Base-by-base conservation (phyloP, 2,329 filamentous ascomycete genomes). In the Uncinocarpus reesii region DNA sequence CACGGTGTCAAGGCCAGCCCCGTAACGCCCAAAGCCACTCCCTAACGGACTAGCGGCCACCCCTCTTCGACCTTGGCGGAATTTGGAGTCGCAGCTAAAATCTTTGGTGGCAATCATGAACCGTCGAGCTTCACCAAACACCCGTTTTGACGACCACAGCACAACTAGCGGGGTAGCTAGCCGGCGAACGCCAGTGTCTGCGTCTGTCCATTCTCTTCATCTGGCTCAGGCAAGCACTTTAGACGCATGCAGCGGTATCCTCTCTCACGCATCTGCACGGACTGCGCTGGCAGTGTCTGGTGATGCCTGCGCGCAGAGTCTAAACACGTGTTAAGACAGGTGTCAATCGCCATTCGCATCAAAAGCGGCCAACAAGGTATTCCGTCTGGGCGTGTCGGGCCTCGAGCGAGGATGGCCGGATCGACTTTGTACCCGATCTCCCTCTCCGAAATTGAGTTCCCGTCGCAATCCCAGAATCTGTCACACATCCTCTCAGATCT, bases 401-500 rank as follows among this genome's bases (percentile, higher is more conserved):
- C 21, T 45, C 5, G 35, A 26, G 1, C 26, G 2, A 32, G 7
- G 18, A 65, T 62, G 61, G 57, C 48, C n/a, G 56, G 53, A 35
- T 53, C 61, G 47, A 56, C 57, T 16, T 42, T 59, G 21, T 61
- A 59, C 40, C 65, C 65, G 21, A 54, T 63, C 42, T 65, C 65
- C 15, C 48, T 69, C 21, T 64, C 65, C 18, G 60, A 62, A 40
- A 66, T 80, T 47, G 71, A 79, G 55, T 79, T 80, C 58, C 73
- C 76, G 18, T 67, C 68, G 7, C 40, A 48, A 15, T 65, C 70
- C 26, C 68, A 70, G n/a, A 81, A 82, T 54, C 77, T 90, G 61
- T 84, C 80, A 28, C 76, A 77, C 54, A 81, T 75, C 3, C 78
- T 93, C 11, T 72, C 76, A 42, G 81, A 83, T 26, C 77, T 95